phyloP scores from a whole-genome alignment of 305 asterid genomes.

The Coffea humblotiana region DNA sequence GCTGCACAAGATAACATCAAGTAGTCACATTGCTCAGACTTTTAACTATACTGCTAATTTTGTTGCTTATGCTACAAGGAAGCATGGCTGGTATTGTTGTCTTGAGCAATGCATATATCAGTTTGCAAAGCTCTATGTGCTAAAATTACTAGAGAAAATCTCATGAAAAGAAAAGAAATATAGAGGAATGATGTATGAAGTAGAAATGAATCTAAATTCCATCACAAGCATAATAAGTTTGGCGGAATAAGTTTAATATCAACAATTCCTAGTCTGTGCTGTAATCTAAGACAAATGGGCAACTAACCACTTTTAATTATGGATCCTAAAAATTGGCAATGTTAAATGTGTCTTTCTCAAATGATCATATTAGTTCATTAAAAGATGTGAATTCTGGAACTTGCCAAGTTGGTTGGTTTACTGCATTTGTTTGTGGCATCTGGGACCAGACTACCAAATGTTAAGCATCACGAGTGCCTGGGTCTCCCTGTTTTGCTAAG shows the following conservation, averaged over 20 bases:
- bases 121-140: not conserved
- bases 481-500: not conserved
- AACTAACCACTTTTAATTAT: not conserved
- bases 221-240: not conserved
- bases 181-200: too few species aligned
- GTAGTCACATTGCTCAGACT: not conserved
- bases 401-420: not conserved
- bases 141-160: not conserved
- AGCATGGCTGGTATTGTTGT: not conserved
- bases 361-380: not conserved
- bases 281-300: not conserved
- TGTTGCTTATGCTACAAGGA: constrained; percentile 3
- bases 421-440: not conserved
- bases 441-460: too few species aligned
- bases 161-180: too few species aligned
- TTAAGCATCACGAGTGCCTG: not conserved
- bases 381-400: not conserved
- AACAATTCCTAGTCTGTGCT: not conserved
- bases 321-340: not conserved
- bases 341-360: not conserved
- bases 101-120: not conserved
- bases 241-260: not conserved
- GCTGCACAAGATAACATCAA: not conserved
- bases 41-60: not conserved
- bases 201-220: too few species aligned